A percentile compares a stretch with the other conserved stretches of the same genome.
phyloP scores from a whole-genome alignment of 441 rosid genomes.

The Populus hybrid region DNA sequence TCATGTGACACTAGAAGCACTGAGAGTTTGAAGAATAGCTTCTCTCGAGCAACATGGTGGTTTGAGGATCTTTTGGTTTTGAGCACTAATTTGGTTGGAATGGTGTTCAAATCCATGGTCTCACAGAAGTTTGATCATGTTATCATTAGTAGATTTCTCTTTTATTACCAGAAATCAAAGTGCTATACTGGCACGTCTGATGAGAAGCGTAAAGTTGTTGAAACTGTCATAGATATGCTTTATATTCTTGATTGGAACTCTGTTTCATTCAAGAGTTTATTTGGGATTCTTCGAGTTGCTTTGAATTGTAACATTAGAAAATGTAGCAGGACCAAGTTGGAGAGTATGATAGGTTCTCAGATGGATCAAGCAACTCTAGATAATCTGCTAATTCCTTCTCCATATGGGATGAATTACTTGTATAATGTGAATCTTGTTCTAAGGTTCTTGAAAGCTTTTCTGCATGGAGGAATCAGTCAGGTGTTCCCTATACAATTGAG shows the following conservation, averaged over 20 bases:
- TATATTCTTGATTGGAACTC: constrained; percentile 45
- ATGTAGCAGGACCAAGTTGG: constrained; percentile 52
- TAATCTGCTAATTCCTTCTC: constrained; percentile 73
- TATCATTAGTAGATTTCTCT: constrained; percentile 51
- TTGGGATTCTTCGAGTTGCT: constrained; percentile 52
- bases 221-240: constrained; percentile 47
- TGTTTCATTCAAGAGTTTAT: constrained; percentile 59
- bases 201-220: constrained; percentile 52
- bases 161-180: constrained; percentile 73
- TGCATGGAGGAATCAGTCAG: constrained; percentile 30
- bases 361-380: constrained; percentile 76
- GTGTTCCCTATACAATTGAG: constrained; percentile 26
- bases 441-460: constrained; percentile 56
- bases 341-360: constrained; percentile 68
- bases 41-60: constrained; percentile 63
- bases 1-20: constrained; percentile 79
- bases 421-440: constrained; percentile 72
- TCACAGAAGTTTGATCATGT: constrained; percentile 49
- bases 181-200: constrained; percentile 23
- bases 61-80: constrained; percentile 61
- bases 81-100: constrained; percentile 37
- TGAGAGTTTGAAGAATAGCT: constrained; percentile 59
- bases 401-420: constrained; percentile 37
- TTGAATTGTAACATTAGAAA: constrained; percentile 44
- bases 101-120: constrained; percentile 46